These are phyloP conservation scores for Lichtheimia ornata DNA, from an alignment of 371 early-diverging fungal species.

Conservation along the genomic window DNA sequence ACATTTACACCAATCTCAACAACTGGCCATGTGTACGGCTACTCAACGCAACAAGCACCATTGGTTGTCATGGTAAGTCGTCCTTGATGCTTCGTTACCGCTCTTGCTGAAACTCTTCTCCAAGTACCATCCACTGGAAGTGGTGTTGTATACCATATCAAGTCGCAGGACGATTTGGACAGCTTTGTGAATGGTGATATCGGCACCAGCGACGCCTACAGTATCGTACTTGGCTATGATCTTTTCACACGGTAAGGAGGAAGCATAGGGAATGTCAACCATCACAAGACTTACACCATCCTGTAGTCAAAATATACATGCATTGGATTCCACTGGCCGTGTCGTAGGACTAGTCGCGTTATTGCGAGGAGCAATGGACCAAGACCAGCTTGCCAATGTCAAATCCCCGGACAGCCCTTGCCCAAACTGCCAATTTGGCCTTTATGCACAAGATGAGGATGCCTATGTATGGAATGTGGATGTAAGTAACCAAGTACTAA, in stretches of 20 bases:
- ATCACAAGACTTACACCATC: not conserved
- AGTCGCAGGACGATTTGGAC: constrained; percentile 52
- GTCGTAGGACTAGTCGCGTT: constrained; percentile 33
- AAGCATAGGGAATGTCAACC: not conserved
- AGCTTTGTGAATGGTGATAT: constrained; percentile 30
- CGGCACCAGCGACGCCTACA: constrained; percentile 42
- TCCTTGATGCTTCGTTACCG: not conserved
- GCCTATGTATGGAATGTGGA: constrained; percentile 72
- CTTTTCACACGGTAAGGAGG: constrained; percentile 59
- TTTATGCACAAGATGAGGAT: constrained; percentile 59
- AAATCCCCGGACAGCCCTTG: constrained; percentile 66
- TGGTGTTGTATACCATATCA: constrained; percentile 64
- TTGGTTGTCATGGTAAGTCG: constrained; percentile 63
- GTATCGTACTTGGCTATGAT: constrained; percentile 63
- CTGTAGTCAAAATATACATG: constrained; percentile 22
- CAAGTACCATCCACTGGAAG: constrained; percentile 30
- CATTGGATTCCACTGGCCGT: constrained; percentile 16
- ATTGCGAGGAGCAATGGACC: constrained; percentile 10
- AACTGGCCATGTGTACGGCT: constrained; percentile 66
- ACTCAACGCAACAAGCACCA: constrained; percentile 53
- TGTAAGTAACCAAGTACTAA: constrained; percentile 23
- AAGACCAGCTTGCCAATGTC: constrained; percentile 1
- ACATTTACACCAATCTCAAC: constrained; percentile 53
- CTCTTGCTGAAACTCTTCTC: not conserved
- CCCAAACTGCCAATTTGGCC: constrained; percentile 74